Base-by-base conservation (phyloP, 441 rosid species). In the Populus trichocarpa region DNA sequence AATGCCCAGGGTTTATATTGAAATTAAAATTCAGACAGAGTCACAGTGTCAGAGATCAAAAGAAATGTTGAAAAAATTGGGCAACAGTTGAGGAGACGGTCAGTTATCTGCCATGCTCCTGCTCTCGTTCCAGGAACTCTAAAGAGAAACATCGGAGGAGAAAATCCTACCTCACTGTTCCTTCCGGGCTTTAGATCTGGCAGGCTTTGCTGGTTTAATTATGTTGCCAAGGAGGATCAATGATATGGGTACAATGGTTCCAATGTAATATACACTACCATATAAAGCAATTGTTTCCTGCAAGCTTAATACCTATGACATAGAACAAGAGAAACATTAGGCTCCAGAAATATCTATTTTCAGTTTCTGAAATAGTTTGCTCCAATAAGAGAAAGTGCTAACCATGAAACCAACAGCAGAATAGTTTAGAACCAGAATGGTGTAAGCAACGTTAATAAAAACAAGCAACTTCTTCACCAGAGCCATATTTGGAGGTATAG, bases 401-500 rank as follows among this genome's bases (percentile, higher is more conserved):
- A 96, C 99, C 97, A 93, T 89, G 87, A 96, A 96, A 78, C 99
- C 98, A 28, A 96, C 90, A 20, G 82, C 78, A 1, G 99, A 93
- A 84, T 91, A 96, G 77, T 89, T 96, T 78, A 93, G 87, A 81
- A 91, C 95, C 81, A 96, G 66, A 73, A 91, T 25, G 0, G 98
- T 90, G 87, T 92, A 93, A 20, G 87, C 81, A 35, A 91, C 89
- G 84, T 89, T 92, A 32, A 90, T 18, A 69, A 96, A 59, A 26
- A 75, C 89, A 71, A 96, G 70, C 25, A 86, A 10, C 65, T 86
- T 87, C 84, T 90, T 90, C 72, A 87, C 23, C 50, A 87, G 28
- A 79, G 80, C 86, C 90, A 84, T 80, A 42, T 79, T 90, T 1
- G 90, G 82, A 74, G 92, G 89, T 32, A 82, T 67, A 64, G 97